Evolutionary conservation across 192 early-diverging fungal species (phyloP).

Genomic region (Cladochytrium replicatum): DNA sequence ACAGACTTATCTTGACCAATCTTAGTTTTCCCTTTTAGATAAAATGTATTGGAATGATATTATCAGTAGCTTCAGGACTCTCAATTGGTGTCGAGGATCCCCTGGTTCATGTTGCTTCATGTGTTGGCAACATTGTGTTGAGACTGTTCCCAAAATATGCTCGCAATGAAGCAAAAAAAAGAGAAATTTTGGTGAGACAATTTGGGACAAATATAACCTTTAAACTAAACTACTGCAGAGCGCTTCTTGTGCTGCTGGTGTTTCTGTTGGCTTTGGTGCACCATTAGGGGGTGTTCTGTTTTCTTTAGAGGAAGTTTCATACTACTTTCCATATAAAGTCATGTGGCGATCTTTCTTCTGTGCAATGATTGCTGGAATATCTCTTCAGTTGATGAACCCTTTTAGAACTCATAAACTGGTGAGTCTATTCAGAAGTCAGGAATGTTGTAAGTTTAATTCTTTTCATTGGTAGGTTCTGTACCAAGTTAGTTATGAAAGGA

Average conservation of each 20-base stretch:
- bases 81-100: conserved; percentile 67
- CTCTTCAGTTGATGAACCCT: conserved; percentile 64
- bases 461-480: conserved; percentile 50
- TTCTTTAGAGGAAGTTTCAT: conserved; percentile 81
- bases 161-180: conserved; percentile 58
- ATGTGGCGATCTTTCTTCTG: conserved; percentile 97
- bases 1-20: background rate
- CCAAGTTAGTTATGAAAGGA: conserved; percentile 82
- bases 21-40: conserved; percentile 12
- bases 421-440: background rate
- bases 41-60: conserved; percentile 72
- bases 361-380: conserved; percentile 88
- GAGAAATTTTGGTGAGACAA: conserved; percentile 29
- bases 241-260: conserved; percentile 85
- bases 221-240: conserved; percentile 13
- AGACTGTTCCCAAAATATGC: conserved; percentile 69
- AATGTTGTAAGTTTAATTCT: conserved; percentile 2
- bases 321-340: conserved; percentile 87
- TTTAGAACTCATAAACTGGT: conserved; percentile 94
- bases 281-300: conserved; percentile 85
- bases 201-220: background rate
- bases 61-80: conserved; percentile 37
- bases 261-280: conserved; percentile 94
- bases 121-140: conserved; percentile 80
- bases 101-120: conserved; percentile 90